These are phyloP conservation scores for Clarireedia monteithiana DNA, from an alignment of 2,329 filamentous ascomycete species.

Conservation along the genomic window DNA sequence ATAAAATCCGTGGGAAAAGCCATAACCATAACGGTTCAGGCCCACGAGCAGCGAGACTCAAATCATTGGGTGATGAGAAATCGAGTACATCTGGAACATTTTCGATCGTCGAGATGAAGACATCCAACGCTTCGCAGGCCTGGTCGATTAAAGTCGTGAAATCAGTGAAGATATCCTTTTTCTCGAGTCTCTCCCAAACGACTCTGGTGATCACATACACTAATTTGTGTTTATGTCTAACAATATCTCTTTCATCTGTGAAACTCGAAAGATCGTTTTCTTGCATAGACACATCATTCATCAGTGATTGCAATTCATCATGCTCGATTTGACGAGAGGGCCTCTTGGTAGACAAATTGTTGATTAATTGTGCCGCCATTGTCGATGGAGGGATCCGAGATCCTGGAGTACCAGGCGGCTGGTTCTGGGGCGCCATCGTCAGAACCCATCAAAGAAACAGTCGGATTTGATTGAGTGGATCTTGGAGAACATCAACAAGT, in stretches of 20 bases:
- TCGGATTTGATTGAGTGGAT: not conserved
- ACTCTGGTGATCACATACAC: constrained; percentile 78
- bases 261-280: constrained; percentile 45
- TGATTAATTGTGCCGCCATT: constrained; percentile 78
- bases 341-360: constrained; percentile 62
- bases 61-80: constrained; percentile 31
- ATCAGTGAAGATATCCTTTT: constrained; percentile 59
- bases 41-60: constrained; percentile 33
- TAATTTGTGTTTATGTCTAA: constrained; percentile 75
- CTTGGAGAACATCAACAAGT: not conserved
- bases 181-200: constrained; percentile 61
- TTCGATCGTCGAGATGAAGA: constrained; percentile 65
- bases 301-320: constrained; percentile 67
- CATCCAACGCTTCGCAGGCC: constrained; percentile 65
- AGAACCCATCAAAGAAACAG: constrained; percentile 13
- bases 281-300: constrained; percentile 49
- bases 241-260: constrained; percentile 51
- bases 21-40: constrained; percentile 58
- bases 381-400: constrained; percentile 59
- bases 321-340: constrained; percentile 58
- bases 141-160: constrained; percentile 49
- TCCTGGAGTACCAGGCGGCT: constrained; percentile 12
- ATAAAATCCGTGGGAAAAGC: constrained; percentile 52
- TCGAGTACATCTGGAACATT: constrained; percentile 66
- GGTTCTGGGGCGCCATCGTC: constrained; percentile 18